Conservation (phyloP, 805 yeast genomes). For the Jamesozyma rosinii region DNA sequence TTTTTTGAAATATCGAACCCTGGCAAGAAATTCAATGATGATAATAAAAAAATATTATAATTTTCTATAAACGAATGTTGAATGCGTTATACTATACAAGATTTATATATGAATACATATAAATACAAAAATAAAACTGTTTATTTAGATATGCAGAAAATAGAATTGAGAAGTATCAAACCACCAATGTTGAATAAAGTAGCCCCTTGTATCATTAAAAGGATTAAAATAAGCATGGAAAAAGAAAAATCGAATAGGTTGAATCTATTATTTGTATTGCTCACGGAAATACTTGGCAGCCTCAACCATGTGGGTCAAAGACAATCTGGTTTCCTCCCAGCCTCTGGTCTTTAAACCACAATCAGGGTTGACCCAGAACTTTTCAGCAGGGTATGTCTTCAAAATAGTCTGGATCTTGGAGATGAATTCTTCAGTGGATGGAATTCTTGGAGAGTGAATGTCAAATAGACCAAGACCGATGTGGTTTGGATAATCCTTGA, state of each 20-base stretch:
- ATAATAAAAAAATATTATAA: too few species aligned
- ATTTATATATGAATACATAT: slow-evolving; percentile 7
- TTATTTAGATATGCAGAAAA: slow-evolving; percentile 7
- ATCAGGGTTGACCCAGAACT: slow-evolving; percentile 99
- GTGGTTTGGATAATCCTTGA: slow-evolving; percentile 98
- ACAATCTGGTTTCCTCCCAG: slow-evolving; percentile 94
- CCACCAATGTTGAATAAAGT: slow-evolving; percentile 11
- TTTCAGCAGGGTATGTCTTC: slow-evolving; percentile 94
- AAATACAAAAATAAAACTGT: slow-evolving; percentile 6
- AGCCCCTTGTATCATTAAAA: slow-evolving; percentile 1
- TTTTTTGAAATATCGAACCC: too few species aligned
- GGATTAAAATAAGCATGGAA: slow-evolving; percentile 4
- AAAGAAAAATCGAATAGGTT: slow-evolving; percentile 2
- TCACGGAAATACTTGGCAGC: slow-evolving; percentile 95
- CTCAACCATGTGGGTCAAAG: slow-evolving; percentile 96
- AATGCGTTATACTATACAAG: slow-evolving; percentile 27
- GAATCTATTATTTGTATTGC: slow-evolving; percentile 31
- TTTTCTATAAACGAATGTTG: slow-evolving; percentile 26
- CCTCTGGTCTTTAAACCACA: slow-evolving; percentile 99
- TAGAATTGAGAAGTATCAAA: slow-evolving; percentile 4
- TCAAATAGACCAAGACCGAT: slow-evolving; percentile 98
- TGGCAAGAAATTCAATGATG: neutral
- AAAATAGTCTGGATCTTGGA: slow-evolving; percentile 87
- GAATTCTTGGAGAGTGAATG: slow-evolving; percentile 99
- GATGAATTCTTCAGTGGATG: slow-evolving; percentile 93